phyloP scores from a whole-genome alignment of 345 rosid species.

The Eutrema heterophyllum region DNA sequence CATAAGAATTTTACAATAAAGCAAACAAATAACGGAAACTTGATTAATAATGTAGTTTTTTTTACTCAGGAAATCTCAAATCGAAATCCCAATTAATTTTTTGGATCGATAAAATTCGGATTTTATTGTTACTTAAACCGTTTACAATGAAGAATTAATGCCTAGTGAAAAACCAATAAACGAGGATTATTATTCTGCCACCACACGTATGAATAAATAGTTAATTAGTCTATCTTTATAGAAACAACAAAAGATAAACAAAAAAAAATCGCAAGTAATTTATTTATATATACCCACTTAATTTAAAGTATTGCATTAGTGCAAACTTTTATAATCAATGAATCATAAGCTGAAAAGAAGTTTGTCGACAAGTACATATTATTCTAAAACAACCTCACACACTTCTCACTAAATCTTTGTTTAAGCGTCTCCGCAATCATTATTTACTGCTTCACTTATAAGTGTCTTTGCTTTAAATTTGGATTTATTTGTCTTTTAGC shows the following conservation, averaged over 20 bases:
- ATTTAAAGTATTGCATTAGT: slow-evolving; percentile 1
- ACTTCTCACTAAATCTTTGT: slow-evolving; percentile 5
- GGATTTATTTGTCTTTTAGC: slow-evolving; percentile 34
- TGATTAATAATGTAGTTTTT: background rate
- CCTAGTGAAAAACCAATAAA: background rate
- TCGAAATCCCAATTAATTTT: background rate
- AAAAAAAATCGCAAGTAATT: background rate
- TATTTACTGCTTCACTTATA: slow-evolving; percentile 21
- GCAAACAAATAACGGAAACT: background rate
- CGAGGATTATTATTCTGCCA: background rate
- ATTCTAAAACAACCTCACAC: slow-evolving; percentile 12
- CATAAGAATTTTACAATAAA: background rate
- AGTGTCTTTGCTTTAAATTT: slow-evolving; percentile 18
- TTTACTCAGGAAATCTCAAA: background rate
- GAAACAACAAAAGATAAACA: background rate
- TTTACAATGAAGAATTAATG: background rate
- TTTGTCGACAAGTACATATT: slow-evolving; percentile 18
- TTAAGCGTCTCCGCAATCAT: slow-evolving; percentile 17
- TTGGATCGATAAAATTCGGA: background rate
- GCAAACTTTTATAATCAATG: slow-evolving; percentile 10
- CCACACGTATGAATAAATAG: background rate
- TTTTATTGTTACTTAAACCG: background rate
- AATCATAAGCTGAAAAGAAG: slow-evolving; percentile 15
- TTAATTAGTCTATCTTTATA: background rate
- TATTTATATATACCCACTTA: background rate